These are phyloP conservation scores for Poa annua DNA, from an alignment of 176 grass and related monocot genomes.

Conservation along the genomic window DNA sequence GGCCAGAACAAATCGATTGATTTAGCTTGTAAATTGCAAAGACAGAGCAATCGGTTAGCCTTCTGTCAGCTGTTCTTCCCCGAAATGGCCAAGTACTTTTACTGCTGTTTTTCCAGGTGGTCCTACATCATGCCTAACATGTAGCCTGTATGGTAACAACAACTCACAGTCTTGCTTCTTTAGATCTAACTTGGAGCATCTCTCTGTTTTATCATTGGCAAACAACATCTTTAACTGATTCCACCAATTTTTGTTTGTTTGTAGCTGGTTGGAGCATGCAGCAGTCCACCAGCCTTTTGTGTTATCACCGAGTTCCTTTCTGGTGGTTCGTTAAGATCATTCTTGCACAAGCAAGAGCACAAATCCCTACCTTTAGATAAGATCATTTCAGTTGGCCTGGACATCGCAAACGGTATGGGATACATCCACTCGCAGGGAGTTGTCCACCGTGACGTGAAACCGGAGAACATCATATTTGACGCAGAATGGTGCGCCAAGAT, in stretches of 20 bases:
- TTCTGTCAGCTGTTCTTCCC: slow-evolving; percentile 5
- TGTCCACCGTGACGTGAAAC: slow-evolving; percentile 94
- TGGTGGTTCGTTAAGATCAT: slow-evolving; percentile 78
- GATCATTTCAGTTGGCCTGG: slow-evolving; percentile 68
- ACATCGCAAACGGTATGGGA: slow-evolving; percentile 76
- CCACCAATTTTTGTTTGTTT: slow-evolving; percentile 8
- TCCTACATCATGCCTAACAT: slow-evolving; percentile 18
- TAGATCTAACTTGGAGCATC: background rate
- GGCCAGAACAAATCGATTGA: background rate
- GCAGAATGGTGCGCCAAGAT: slow-evolving; percentile 66
- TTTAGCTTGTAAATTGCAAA: background rate
- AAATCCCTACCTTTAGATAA: slow-evolving; percentile 64
- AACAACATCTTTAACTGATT: background rate
- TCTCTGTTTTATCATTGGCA: slow-evolving; percentile 1
- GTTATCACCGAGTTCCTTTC: slow-evolving; percentile 86
- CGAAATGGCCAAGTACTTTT: background rate
- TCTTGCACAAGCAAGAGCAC: slow-evolving; percentile 85
- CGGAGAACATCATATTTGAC: slow-evolving; percentile 91
- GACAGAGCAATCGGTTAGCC: background rate
- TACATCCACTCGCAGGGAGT: slow-evolving; percentile 90
- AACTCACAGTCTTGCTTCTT: background rate
- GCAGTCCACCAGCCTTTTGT: slow-evolving; percentile 70
- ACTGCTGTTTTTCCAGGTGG: background rate
- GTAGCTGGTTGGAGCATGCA: slow-evolving; percentile 79
- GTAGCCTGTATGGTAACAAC: background rate